phyloP scores from a whole-genome alignment of 495 filamentous ascomycete genomes.

The Evansstolkia leycettana region DNA sequence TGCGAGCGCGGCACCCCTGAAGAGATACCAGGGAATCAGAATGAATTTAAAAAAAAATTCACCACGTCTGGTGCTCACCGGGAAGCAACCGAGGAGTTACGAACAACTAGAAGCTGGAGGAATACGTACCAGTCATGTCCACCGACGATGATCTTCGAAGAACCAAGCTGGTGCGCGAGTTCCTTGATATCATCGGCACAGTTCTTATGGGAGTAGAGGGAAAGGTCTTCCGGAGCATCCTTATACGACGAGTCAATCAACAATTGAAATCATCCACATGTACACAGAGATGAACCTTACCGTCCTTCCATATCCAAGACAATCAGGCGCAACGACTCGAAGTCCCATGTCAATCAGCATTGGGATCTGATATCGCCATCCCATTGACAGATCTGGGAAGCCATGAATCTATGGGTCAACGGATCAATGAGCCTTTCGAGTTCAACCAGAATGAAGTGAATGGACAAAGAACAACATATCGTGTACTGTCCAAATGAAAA shows the following conservation, averaged over 20 bases:
- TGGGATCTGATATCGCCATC: slow-evolving; percentile 79
- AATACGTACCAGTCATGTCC: slow-evolving; percentile 74
- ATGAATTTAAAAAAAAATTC: too few relatives aligned
- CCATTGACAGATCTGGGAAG: slow-evolving; percentile 56
- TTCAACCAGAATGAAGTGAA: too few relatives aligned
- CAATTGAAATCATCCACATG: not conserved
- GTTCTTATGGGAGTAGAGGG: slow-evolving; percentile 55
- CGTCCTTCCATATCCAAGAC: slow-evolving; percentile 71
- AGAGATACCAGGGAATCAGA: too few relatives aligned
- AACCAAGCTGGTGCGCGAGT: slow-evolving; percentile 46
- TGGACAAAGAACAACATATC: too few relatives aligned
- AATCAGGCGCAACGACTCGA: slow-evolving; percentile 64
- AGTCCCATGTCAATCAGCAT: slow-evolving; percentile 54
- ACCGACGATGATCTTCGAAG: slow-evolving; percentile 53
- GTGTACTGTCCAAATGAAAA: not conserved
- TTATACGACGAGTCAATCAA: slow-evolving; percentile 12
- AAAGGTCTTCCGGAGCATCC: slow-evolving; percentile 44
- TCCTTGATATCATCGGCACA: slow-evolving; percentile 58
- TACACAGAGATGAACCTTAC: slow-evolving; percentile 21
- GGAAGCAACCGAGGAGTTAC: not conserved
- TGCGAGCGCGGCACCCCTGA: slow-evolving; percentile 42
- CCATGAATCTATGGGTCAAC: slow-evolving; percentile 40
- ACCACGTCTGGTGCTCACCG: too few relatives aligned
- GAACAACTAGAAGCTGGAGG: not conserved
- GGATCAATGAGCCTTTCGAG: too few relatives aligned